Percentiles rank a stretch among this genome's conserved stretches.
Evolutionary conservation across 2,329 filamentous ascomycete species (phyloP).

Genomic region (Botrytis fabae): DNA sequence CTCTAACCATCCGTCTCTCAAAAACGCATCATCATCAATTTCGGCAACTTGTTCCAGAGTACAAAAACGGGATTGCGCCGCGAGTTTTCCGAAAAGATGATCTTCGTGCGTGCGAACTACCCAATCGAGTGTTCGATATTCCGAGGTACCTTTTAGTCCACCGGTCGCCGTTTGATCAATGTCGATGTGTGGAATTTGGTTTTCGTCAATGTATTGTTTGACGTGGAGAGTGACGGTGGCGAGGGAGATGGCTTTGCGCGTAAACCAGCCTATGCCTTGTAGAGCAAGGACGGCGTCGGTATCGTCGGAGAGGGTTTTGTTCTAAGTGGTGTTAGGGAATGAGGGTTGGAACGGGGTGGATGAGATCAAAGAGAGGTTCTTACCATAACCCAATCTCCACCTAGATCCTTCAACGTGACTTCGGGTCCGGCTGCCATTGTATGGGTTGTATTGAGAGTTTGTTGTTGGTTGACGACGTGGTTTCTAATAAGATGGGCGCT

Average conservation of each 20-base stretch:
- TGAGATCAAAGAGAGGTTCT: conserved; percentile 22
- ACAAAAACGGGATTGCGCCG: conserved; percentile 22
- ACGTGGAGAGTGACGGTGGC: conserved; percentile 56
- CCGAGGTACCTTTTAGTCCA: conserved; percentile 58
- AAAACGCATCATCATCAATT: conserved; percentile 42
- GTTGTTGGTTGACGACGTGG: neutral
- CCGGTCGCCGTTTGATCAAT: conserved; percentile 64
- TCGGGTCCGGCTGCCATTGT: conserved; percentile 57
- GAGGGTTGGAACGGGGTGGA: neutral
- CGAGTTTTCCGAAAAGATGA: conserved; percentile 61
- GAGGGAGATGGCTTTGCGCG: conserved; percentile 58
- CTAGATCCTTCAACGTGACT: conserved; percentile 53
- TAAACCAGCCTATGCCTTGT: conserved; percentile 59
- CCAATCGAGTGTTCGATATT: conserved; percentile 59
- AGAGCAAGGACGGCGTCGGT: conserved; percentile 58
- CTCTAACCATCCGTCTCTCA: conserved; percentile 53
- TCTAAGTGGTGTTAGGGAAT: conserved; percentile 45
- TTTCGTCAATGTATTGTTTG: conserved; percentile 46
- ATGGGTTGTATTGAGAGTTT: neutral
- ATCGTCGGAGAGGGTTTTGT: conserved; percentile 60
- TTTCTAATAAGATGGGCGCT: neutral
- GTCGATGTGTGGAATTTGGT: conserved; percentile 51
- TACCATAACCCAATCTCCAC: conserved; percentile 56
- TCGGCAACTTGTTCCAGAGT: conserved; percentile 37
- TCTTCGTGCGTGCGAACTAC: conserved; percentile 54